Percentiles rank a stretch among this genome's conserved stretches.
phyloP scores from a whole-genome alignment of 2,329 filamentous ascomycete genomes.

The Scedosporium boydii region DNA sequence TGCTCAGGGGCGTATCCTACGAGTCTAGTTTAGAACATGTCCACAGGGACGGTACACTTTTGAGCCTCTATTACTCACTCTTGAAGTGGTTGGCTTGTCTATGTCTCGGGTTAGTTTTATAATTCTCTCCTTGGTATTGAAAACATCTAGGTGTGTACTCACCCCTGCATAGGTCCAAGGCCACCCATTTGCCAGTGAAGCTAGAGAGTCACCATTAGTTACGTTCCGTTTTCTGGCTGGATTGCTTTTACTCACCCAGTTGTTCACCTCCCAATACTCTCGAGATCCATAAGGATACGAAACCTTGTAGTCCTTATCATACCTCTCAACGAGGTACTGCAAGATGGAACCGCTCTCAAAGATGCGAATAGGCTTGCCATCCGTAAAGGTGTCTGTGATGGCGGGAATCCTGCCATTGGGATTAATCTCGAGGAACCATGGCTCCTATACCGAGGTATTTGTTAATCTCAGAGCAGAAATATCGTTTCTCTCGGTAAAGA shows the following conservation, averaged over 20 bases:
- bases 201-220: constrained; percentile 18
- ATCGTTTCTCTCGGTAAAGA: neutral
- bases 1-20: constrained; percentile 66
- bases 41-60: neutral
- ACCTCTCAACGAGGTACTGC: constrained; percentile 73
- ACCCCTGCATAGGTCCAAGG: constrained; percentile 70
- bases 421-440: constrained; percentile 86
- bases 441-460: constrained; percentile 30
- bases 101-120: constrained; percentile 5
- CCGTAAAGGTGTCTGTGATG: constrained; percentile 66
- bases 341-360: constrained; percentile 82
- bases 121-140: neutral
- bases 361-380: constrained; percentile 63
- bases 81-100: constrained; percentile 74
- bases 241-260: constrained; percentile 48
- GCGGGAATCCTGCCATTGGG: constrained; percentile 89
- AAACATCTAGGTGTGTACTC: constrained; percentile 6
- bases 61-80: constrained; percentile 32
- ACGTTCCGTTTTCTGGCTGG: constrained; percentile 2
- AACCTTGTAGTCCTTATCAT: constrained; percentile 74
- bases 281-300: constrained; percentile 63
- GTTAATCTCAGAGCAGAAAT: neutral
- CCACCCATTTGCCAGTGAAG: constrained; percentile 71
- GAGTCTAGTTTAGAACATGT: neutral
- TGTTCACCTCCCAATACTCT: constrained; percentile 72